Percentiles rank a stretch among this genome's conserved stretches.
phyloP scores from a whole-genome alignment of 805 yeast genomes.

The Wickerhamomyces sydowiorum region DNA sequence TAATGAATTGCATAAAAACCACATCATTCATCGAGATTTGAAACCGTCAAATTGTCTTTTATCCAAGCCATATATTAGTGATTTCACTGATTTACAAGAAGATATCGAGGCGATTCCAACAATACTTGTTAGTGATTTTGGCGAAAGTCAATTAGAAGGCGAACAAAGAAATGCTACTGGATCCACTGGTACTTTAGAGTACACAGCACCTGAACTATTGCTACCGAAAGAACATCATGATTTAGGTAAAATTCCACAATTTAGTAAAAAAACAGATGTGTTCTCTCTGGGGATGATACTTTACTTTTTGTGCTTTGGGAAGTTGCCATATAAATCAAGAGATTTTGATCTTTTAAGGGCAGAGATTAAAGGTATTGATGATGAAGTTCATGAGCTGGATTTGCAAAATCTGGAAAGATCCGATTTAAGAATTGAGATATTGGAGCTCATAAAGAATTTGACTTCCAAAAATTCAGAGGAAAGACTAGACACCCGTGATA shows the following conservation, averaged over 20 bases:
- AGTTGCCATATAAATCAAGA: constrained; percentile 48
- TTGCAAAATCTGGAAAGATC: neutral
- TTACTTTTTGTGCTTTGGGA: constrained; percentile 66
- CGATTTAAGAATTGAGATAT: constrained; percentile 12
- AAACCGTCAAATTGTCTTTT: constrained; percentile 86
- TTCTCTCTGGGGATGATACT: constrained; percentile 83
- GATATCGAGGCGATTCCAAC: constrained; percentile 41
- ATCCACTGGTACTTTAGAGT: constrained; percentile 83
- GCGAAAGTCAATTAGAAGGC: constrained; percentile 79
- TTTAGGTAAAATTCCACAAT: constrained; percentile 46
- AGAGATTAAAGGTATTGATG: constrained; percentile 29
- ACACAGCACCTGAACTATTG: constrained; percentile 69
- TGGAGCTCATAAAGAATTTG: constrained; percentile 31
- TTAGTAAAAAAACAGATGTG: constrained; percentile 68
- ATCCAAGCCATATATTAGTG: constrained; percentile 18
- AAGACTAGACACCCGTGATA: constrained; percentile 38
- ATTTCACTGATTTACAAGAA: constrained; percentile 8
- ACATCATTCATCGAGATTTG: constrained; percentile 81
- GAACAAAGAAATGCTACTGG: constrained; percentile 65
- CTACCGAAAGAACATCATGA: constrained; percentile 14
- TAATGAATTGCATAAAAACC: constrained; percentile 61
- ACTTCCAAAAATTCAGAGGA: constrained; percentile 26
- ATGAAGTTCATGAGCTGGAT: too few relatives aligned
- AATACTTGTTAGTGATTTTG: constrained; percentile 83
- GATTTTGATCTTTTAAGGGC: constrained; percentile 25